These are phyloP conservation scores for Spergularia bocconei DNA, from an alignment of 148 eudicot genomes.

Conservation along the genomic window DNA sequence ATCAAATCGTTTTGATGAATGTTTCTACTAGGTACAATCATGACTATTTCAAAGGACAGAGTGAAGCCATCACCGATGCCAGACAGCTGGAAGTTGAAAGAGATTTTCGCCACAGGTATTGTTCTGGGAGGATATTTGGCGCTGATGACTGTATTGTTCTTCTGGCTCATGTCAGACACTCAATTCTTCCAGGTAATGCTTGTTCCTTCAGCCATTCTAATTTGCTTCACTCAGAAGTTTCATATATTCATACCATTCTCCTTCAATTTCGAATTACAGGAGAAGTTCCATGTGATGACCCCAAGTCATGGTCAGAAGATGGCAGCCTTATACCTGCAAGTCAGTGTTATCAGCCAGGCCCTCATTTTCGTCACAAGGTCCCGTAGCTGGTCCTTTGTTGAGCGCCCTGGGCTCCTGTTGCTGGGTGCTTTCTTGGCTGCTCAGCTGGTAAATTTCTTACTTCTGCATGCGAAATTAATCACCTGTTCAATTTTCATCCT, in stretches of 20 bases:
- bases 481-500: too few species aligned
- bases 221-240: neutral
- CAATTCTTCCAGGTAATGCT: conserved; percentile 46
- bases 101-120: conserved; percentile 68
- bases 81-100: conserved; percentile 71
- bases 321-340: conserved; percentile 69
- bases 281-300: conserved; percentile 34
- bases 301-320: conserved; percentile 36
- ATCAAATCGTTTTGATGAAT: neutral
- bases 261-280: conserved; percentile 27
- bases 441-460: conserved; percentile 45
- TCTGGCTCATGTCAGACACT: conserved; percentile 53
- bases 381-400: conserved; percentile 60
- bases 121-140: conserved; percentile 69
- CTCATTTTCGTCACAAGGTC: conserved; percentile 69
- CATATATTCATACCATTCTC: conserved; percentile 1
- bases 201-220: neutral
- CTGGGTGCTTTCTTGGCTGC: conserved; percentile 50
- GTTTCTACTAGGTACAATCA: conserved; percentile 50
- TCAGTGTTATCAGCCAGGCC: conserved; percentile 69
- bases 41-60: conserved; percentile 79
- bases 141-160: conserved; percentile 64
- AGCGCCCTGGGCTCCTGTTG: conserved; percentile 58
- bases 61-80: conserved; percentile 74
- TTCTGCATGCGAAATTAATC: too few species aligned